phyloP scores from a whole-genome alignment of 2,329 filamentous ascomycete genomes.

The Pestalotiopsis sp. region DNA sequence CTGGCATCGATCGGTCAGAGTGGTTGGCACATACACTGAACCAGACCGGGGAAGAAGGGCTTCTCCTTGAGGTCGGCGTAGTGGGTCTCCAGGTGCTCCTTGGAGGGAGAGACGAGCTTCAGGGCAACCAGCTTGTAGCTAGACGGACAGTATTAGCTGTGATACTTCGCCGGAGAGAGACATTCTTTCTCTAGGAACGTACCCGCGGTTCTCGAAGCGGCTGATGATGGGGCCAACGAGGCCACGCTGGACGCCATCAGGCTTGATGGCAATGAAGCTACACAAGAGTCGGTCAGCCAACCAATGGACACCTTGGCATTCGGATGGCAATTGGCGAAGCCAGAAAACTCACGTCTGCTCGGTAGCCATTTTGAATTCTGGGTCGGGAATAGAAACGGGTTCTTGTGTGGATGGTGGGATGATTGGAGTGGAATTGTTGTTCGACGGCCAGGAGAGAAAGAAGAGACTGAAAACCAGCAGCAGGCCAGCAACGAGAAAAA shows the following conservation, averaged over 20 bases:
- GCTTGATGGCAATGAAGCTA: slow-evolving; percentile 99
- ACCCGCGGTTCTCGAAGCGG: slow-evolving; percentile 97
- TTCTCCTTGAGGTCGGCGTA: slow-evolving; percentile 88
- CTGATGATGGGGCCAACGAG: slow-evolving; percentile 96
- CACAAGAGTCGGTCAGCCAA: neutral
- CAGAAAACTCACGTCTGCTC: slow-evolving; percentile 31
- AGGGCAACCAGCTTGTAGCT: slow-evolving; percentile 98
- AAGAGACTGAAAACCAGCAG: slow-evolving; percentile 30
- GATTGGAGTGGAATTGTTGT: slow-evolving; percentile 20
- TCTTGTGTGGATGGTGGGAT: slow-evolving; percentile 13
- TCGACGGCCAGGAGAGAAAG: slow-evolving; percentile 29
- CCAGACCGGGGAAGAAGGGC: slow-evolving; percentile 95
- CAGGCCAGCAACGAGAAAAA: slow-evolving; percentile 29
- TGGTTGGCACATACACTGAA: slow-evolving; percentile 70
- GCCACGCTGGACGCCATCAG: slow-evolving; percentile 97
- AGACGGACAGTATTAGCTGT: neutral
- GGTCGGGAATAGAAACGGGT: slow-evolving; percentile 17
- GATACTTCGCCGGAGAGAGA: neutral
- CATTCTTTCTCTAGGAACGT: slow-evolving; percentile 31
- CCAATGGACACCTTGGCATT: neutral
- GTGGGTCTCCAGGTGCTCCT: slow-evolving; percentile 98
- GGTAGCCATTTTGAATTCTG: slow-evolving; percentile 29
- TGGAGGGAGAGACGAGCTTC: slow-evolving; percentile 87
- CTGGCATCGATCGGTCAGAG: neutral
- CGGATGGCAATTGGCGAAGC: neutral